Percentiles rank a stretch among this genome's conserved stretches.
Conservation (phyloP, 1,284 basidiomycete species). For the Hypsizygus ulmarius region DNA sequence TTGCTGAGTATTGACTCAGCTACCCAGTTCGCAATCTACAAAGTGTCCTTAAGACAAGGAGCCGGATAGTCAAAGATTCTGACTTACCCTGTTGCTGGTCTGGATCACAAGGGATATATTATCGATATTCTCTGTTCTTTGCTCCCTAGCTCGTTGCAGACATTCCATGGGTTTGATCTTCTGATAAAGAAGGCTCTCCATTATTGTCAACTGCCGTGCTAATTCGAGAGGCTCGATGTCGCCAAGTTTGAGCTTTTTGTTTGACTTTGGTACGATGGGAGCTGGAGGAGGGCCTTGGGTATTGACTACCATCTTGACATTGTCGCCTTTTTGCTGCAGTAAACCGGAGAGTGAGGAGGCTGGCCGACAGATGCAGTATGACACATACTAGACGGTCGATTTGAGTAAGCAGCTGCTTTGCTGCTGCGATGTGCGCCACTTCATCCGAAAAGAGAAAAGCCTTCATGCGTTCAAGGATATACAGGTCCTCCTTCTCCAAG, state of each 20-base stretch:
- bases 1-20: slow-evolving; percentile 85
- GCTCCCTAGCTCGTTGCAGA: slow-evolving; percentile 76
- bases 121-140: slow-evolving; percentile 69
- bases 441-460: slow-evolving; percentile 73
- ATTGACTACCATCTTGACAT: slow-evolving; percentile 50
- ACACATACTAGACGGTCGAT: slow-evolving; percentile 70
- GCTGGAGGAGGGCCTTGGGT: slow-evolving; percentile 62
- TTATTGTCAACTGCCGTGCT: slow-evolving; percentile 90
- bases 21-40: slow-evolving; percentile 90
- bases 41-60: slow-evolving; percentile 2
- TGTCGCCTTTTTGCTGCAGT: slow-evolving; percentile 55
- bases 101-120: slow-evolving; percentile 91
- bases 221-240: slow-evolving; percentile 91
- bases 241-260: slow-evolving; percentile 78
- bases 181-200: slow-evolving; percentile 88
- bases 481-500: slow-evolving; percentile 78
- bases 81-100: slow-evolving; percentile 83
- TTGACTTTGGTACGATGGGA: slow-evolving; percentile 73
- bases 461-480: slow-evolving; percentile 76
- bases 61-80: background rate
- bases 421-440: slow-evolving; percentile 60
- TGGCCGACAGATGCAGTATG: background rate
- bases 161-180: slow-evolving; percentile 92
- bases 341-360: slow-evolving; percentile 14
- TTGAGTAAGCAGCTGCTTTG: slow-evolving; percentile 68